Evolutionary conservation across 495 filamentous ascomycete species (phyloP).

Genomic region (Aspergillus biplanus): DNA sequence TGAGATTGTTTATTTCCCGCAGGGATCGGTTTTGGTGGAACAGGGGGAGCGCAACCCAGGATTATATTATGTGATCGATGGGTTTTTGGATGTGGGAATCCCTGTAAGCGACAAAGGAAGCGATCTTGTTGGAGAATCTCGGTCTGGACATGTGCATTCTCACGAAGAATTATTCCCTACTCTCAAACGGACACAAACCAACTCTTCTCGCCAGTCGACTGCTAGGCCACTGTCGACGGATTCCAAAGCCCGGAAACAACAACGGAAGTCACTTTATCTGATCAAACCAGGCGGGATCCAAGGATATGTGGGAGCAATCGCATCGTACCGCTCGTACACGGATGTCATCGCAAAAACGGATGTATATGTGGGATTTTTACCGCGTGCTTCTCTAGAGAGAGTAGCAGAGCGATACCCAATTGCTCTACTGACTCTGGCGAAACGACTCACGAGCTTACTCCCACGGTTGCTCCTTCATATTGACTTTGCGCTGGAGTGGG

Average conservation of each 20-base stretch:
- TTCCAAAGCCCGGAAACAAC: conserved; percentile 52
- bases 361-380: conserved; percentile 96
- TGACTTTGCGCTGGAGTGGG: conserved; percentile 97
- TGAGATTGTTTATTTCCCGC: conserved; percentile 97
- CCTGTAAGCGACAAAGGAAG: conserved; percentile 59
- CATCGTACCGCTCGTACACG: conserved; percentile 93
- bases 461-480: conserved; percentile 95
- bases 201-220: conserved; percentile 45
- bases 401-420: conserved; percentile 92
- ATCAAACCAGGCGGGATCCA: conserved; percentile 96
- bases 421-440: conserved; percentile 92
- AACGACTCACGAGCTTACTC: conserved; percentile 84
- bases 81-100: conserved; percentile 90
- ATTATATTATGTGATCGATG: conserved; percentile 96
- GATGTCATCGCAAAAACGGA: conserved; percentile 97
- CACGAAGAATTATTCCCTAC: conserved; percentile 52
- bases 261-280: conserved; percentile 78
- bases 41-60: conserved; percentile 95
- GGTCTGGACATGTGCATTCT: conserved; percentile 32
- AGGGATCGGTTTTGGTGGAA: conserved; percentile 94
- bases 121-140: conserved; percentile 43
- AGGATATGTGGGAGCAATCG: conserved; percentile 90
- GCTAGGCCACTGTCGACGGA: conserved; percentile 37
- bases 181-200: conserved; percentile 52
- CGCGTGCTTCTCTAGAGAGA: conserved; percentile 81